Evolutionary conservation across 73 alveolate genomes (phyloP), one percentile per base, ranked within the genome.

Genomic region (Paramecium primaurelia): DNA sequence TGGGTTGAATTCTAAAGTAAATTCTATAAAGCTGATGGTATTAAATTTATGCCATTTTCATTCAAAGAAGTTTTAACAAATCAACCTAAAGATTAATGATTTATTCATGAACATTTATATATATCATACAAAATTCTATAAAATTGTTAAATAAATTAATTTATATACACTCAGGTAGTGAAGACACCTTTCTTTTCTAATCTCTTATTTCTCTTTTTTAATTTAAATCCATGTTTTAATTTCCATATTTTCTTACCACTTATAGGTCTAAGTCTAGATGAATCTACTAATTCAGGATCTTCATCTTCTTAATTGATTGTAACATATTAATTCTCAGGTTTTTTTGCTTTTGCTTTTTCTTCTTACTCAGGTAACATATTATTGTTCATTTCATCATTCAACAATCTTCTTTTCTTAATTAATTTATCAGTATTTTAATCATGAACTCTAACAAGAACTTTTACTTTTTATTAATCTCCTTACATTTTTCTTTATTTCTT

Each of bases 1-100:
- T 98, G 99, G 99, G 99, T 98, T 47, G 99, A 98, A 96, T 98
- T 98, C 94, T 97, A 97, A 92, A 97, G 95, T 92, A 98, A 98
- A 92, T 98, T 98, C 96, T 98, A 97, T 95, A 95, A 96, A 84
- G 99, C 99, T 36, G 97, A 96, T 84, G 99, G 99, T 58, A 85
- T 94, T 83, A 86, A 91, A 71, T 98, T 97, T 94, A 89, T 77
- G 54, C 99, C 99, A 36, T 95, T 97, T 86, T 95, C 99, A 30
- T 97, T 97, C 75, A 88, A 71, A 54, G 86, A 77, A 14, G 26
- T 34, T 9, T 10, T 73, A 34, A 36, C 34, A 8, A 22, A 37
- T 20, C 64, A 73, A 18, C 60, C 87, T 1, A 73, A 73, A 20
- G 87, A 73, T 30, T 73, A 38, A 40, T 32, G 87, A 54, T 4